Conservation (phyloP, 768 basidiomycete genomes). For the Naganishia friedmannii region DNA sequence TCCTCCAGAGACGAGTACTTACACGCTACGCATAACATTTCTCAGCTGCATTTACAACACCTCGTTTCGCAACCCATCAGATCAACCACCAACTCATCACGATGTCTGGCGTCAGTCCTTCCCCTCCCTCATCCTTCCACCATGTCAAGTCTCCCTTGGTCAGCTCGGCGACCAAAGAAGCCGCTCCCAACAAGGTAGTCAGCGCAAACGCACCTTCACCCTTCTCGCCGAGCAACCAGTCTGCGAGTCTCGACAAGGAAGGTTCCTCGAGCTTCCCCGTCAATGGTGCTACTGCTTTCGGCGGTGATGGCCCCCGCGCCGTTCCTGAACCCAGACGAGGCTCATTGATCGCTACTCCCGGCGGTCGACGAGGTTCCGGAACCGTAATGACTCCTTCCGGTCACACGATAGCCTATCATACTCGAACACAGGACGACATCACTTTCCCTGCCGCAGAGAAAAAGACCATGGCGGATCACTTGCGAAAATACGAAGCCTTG, state of each 20-base stretch:
- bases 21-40: not conserved
- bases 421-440: slow-evolving; percentile 66
- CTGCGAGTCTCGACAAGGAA: not conserved
- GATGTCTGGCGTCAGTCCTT: slow-evolving; percentile 8
- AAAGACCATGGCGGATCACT: slow-evolving; percentile 88
- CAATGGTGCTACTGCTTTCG: not conserved
- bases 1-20: not conserved
- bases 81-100: not conserved
- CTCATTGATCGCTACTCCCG: slow-evolving; percentile 22
- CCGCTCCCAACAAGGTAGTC: not conserved
- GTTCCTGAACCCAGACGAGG: slow-evolving; percentile 3
- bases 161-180: not conserved
- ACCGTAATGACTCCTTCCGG: slow-evolving; percentile 70
- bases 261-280: not conserved
- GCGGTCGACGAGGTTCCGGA: slow-evolving; percentile 54
- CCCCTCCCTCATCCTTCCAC: slow-evolving; percentile 9
- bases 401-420: slow-evolving; percentile 78
- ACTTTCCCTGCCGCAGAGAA: slow-evolving; percentile 91
- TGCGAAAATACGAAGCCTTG: slow-evolving; percentile 83
- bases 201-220: slow-evolving; percentile 2
- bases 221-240: not conserved
- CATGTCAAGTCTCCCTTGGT: slow-evolving; percentile 8
- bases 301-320: not conserved
- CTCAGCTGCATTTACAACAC: not conserved
- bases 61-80: slow-evolving; percentile 23